Base-by-base conservation (phyloP, 129 eudicot genomes). In the Flaveria brownii region DNA sequence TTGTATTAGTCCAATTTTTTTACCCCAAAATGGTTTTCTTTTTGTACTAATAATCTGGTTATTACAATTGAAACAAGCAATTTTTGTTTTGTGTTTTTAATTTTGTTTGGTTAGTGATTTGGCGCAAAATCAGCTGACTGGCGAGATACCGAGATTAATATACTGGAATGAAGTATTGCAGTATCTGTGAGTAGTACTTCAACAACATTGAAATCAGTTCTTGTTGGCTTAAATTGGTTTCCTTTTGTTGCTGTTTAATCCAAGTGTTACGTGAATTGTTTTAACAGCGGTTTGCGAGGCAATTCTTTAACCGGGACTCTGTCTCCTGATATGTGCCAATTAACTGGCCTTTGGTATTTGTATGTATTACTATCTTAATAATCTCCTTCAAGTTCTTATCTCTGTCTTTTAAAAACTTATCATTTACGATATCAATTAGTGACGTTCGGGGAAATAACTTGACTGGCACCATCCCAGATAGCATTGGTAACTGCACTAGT, bases 301-400 rank as follows among this genome's bases (percentile, higher is more conserved):
- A 92, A 92, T 76, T 84, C 83, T 1, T 82, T 92, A 26, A 84
- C 88, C 0, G 97, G 97, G 78, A 82, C 92, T 41, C 83, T 92
- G 77, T 92, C 97, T 55, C 84, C 91, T 64, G 97, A 92, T 81
- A 85, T 92, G 96, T 92, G 97, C 89, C 96, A 92, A 72, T 80
- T 92, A 68, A 89, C 96, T 62, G 97, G 97, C 74, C 88, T 92
- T 78, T 92, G 97, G 97, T 92, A 89, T 75, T 92, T 92, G 97
- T 92, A 87, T 33, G 97, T 80, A 43, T 51, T 7, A 62, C 46
- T 49, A 4, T 16, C 39, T 70, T 67, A 28, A 18, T 6, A 4
- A 17, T 61, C 13, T 8, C 3, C 6, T 60, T 66, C 67, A 14
- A 43, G 15, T 1, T 62, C 18, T 52, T 82, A 22, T 11, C 22